Evolutionary conservation across 495 filamentous ascomycete species (phyloP), one percentile per base, ranked within the genome.

Genomic region (Neurospora sp.): DNA sequence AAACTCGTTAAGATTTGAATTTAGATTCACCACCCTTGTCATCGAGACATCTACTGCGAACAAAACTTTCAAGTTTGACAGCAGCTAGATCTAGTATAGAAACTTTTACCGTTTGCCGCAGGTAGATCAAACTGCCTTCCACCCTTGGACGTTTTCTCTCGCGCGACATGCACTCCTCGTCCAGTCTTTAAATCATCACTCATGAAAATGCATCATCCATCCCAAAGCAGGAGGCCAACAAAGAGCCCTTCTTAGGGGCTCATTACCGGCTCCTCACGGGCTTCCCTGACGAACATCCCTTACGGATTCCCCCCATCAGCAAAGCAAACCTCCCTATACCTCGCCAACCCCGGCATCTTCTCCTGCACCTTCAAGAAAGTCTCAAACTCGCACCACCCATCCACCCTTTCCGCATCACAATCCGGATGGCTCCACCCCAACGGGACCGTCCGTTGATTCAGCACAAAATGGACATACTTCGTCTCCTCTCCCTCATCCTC

Each of bases 351-450:
- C 31, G 85, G 75, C 78, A 80, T 84, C 53, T 78, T 74, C 75
- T 85, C 79, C 77, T 87, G 84, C 2, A 85, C 78, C 40, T 84
- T 76, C 70, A 91, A 75, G 73, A 91, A 91, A 0, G 85, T 87
- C 10, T 79, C 76, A 20, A 91, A 73, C 75, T 90, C 87, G 75
- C 89, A 91, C 89, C 89, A 91, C 9, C 89, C 89, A 78, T 91
- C 89, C n/a, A 85, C 81, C 2, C 89, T 80, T 1, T 82, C 72
- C 10, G 70, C 77, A 18, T 85, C 87, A 77, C 89, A 92, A n/a
- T 83, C 85, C 12, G 85, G 75, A 68, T 88, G 86, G 72, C 87
- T 89, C 39, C 74, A 76, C 9, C 88, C 87, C 0, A 91, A 79
- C 3, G 89, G 89, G 0, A 92, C 71, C 0, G 88, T 91, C 20